Conservation (phyloP, 2,329 filamentous ascomycete species). For the Bertia moriformis region DNA sequence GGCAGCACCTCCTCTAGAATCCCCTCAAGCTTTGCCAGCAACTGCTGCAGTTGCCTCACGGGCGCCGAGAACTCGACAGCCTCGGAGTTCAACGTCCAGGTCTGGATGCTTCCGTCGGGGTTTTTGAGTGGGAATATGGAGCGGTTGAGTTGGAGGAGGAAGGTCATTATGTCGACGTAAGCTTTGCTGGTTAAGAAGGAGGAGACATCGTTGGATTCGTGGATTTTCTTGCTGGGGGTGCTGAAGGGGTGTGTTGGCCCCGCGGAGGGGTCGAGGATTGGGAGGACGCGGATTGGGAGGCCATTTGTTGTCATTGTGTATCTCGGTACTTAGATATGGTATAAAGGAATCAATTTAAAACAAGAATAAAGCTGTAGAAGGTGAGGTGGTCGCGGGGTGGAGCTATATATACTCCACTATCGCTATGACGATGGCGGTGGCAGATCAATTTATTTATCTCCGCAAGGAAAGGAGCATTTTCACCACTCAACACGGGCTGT, state of each 20-base stretch:
- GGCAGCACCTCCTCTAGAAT: conserved; percentile 71
- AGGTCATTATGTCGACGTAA: conserved; percentile 75
- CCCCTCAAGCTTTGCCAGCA: conserved; percentile 49
- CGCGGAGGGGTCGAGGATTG: conserved; percentile 26
- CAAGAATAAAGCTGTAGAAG: neutral
- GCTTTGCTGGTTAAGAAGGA: conserved; percentile 69
- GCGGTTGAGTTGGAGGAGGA: conserved; percentile 79
- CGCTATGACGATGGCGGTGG: neutral
- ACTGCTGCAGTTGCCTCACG: conserved; percentile 46
- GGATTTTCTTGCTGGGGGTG: conserved; percentile 64
- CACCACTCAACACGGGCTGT: neutral
- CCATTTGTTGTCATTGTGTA: neutral
- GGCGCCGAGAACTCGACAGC: conserved; percentile 30
- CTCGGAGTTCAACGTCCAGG: conserved; percentile 26
- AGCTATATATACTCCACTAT: too few species aligned
- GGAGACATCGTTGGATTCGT: conserved; percentile 68
- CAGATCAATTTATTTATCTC: too few species aligned
- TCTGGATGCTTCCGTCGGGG: conserved; percentile 24
- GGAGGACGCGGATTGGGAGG: conserved; percentile 7
- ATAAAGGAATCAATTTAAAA: too few species aligned
- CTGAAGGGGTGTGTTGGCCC: conserved; percentile 38
- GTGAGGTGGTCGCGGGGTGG: neutral
- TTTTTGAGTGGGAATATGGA: conserved; percentile 61
- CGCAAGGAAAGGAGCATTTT: neutral
- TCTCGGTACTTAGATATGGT: neutral